phyloP scores from a whole-genome alignment of 1,284 basidiomycete genomes.

The Ceratobasidium papillatum region DNA sequence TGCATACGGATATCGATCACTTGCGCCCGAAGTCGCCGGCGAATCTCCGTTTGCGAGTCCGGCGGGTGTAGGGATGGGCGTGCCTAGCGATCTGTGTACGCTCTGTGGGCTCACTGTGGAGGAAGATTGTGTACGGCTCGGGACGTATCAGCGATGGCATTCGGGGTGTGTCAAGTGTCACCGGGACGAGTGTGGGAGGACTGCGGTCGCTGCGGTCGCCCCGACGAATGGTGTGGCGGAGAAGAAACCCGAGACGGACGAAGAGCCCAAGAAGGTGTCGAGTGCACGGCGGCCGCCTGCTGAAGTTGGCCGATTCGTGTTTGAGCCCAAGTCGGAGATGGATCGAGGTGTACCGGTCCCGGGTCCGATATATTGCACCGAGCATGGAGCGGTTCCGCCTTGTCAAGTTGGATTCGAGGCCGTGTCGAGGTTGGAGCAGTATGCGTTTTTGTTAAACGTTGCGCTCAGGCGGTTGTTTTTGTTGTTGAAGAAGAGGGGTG shows the following conservation, averaged over 20 bases:
- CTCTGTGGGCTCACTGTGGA: constrained; percentile 92
- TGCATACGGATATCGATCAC: constrained; percentile 83
- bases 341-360: constrained; percentile 42
- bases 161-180: constrained; percentile 88
- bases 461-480: constrained; percentile 92
- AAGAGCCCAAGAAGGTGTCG: constrained; percentile 64
- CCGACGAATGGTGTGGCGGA: constrained; percentile 43
- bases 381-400: constrained; percentile 69
- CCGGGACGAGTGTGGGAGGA: constrained; percentile 50
- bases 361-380: constrained; percentile 71
- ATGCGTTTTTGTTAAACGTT: constrained; percentile 96
- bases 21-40: constrained; percentile 87
- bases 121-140: constrained; percentile 94
- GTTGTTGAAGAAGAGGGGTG: constrained; percentile 89
- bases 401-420: constrained; percentile 85
- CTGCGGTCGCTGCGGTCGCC: constrained; percentile 48
- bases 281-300: constrained; percentile 76
- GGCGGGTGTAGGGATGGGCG: constrained; percentile 44
- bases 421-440: constrained; percentile 95
- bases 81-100: constrained; percentile 88
- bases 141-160: constrained; percentile 97
- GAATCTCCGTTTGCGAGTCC: constrained; percentile 76
- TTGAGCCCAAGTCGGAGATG: constrained; percentile 67
- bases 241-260: constrained; percentile 50
- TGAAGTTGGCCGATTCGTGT: constrained; percentile 78